Percentiles rank a stretch among this genome's conserved stretches.
Evolutionary conservation across 352 stramenopile species (phyloP).

Genomic region (Phytophthora foliorum): DNA sequence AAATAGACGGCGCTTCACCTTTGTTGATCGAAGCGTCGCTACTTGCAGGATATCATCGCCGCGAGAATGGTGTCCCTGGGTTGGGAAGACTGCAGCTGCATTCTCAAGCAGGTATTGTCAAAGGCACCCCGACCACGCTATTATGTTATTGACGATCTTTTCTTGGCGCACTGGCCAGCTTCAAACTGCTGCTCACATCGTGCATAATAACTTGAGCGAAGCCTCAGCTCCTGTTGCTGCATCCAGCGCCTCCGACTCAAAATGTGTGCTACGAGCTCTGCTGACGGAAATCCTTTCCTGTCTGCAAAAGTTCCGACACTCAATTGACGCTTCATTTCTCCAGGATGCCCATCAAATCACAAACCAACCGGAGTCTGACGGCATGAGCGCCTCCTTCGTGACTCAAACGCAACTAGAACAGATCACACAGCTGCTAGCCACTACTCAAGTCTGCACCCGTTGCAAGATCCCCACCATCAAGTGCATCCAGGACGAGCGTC

Average conservation of each 20-base stretch:
- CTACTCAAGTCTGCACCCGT: slow-evolving; percentile 11
- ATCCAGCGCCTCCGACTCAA: slow-evolving; percentile 1
- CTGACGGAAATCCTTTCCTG: slow-evolving; percentile 31
- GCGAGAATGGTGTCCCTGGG: slow-evolving; percentile 11
- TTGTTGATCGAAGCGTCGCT: slow-evolving; percentile 20
- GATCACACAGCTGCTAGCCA: slow-evolving; percentile 16
- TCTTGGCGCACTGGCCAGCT: slow-evolving; percentile 17
- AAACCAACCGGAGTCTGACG: neutral
- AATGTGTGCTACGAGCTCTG: slow-evolving; percentile 11
- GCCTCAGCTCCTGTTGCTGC: neutral
- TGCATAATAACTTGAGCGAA: slow-evolving; percentile 16
- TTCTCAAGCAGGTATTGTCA: slow-evolving; percentile 38
- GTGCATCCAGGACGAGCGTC: slow-evolving; percentile 20
- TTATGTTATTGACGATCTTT: slow-evolving; percentile 8
- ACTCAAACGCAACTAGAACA: slow-evolving; percentile 19
- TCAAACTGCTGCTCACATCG: slow-evolving; percentile 32
- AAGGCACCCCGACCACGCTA: neutral
- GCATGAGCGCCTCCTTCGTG: neutral
- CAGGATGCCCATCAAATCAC: neutral
- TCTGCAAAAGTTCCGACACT: slow-evolving; percentile 34
- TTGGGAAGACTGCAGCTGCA: slow-evolving; percentile 36
- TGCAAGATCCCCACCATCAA: slow-evolving; percentile 25
- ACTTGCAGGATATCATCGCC: neutral
- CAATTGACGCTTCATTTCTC: slow-evolving; percentile 29
- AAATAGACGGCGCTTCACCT: slow-evolving; percentile 12